phyloP scores from a whole-genome alignment of 805 yeast species.

The Candida takata region DNA sequence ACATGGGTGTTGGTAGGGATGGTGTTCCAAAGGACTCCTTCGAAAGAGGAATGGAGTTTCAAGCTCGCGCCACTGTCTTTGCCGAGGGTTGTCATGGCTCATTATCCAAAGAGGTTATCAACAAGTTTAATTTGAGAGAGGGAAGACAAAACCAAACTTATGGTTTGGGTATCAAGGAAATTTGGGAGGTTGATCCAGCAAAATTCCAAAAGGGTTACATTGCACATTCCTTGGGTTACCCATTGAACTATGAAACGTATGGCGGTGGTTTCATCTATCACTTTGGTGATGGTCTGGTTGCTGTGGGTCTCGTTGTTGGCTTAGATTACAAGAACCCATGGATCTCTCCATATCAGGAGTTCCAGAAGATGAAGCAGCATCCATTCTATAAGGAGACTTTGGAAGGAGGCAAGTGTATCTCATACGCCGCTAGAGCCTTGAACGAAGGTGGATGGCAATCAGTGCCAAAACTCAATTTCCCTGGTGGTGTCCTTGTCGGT shows the following conservation, averaged over 20 bases:
- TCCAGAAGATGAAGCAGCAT: constrained; percentile 89
- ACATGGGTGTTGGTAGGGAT: constrained; percentile 72
- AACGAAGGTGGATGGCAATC: constrained; percentile 97
- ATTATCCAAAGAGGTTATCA: constrained; percentile 67
- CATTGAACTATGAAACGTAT: constrained; percentile 64
- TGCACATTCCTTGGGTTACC: constrained; percentile 86
- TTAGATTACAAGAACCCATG: constrained; percentile 93
- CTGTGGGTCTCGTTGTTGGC: constrained; percentile 93
- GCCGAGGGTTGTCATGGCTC: constrained; percentile 99
- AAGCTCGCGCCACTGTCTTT: constrained; percentile 78
- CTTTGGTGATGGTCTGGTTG: constrained; percentile 86
- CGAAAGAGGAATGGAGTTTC: constrained; percentile 97
- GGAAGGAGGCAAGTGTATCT: constrained; percentile 85
- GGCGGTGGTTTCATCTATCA: constrained; percentile 99
- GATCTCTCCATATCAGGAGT: constrained; percentile 92
- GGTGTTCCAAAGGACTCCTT: constrained; percentile 79
- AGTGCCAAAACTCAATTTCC: constrained; percentile 84
- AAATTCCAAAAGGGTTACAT: constrained; percentile 77
- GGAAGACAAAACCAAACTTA: constrained; percentile 76
- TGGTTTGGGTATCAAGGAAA: constrained; percentile 93
- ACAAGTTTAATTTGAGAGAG: constrained; percentile 59
- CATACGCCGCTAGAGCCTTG: constrained; percentile 93
- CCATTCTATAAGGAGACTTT: constrained; percentile 71
- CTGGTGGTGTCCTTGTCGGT: constrained; percentile 95
- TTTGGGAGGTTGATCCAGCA: constrained; percentile 88